Evolutionary conservation across 2,329 filamentous ascomycete species (phyloP).

Genomic region (Fusarium piperis): DNA sequence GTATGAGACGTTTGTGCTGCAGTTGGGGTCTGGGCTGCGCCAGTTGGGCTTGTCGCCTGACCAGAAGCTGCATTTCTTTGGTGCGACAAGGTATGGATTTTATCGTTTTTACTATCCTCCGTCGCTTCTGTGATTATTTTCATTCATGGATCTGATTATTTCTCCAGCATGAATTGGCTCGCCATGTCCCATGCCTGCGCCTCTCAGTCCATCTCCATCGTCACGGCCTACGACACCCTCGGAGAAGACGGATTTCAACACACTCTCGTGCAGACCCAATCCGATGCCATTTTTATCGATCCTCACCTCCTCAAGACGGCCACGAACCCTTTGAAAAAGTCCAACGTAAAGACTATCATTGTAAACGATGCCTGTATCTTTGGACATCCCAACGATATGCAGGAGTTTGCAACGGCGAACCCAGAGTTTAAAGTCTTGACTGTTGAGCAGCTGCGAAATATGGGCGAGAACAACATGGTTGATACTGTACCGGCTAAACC

Average conservation of each 20-base stretch:
- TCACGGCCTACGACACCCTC: conserved; percentile 93
- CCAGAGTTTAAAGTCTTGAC: conserved; percentile 62
- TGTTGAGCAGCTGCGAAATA: conserved; percentile 61
- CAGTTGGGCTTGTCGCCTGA: conserved; percentile 74
- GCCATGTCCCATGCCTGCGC: conserved; percentile 79
- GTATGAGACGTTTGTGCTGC: conserved; percentile 75
- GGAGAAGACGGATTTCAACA: conserved; percentile 85
- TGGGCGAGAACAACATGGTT: conserved; percentile 72
- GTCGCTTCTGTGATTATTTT: background rate
- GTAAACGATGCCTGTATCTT: conserved; percentile 69
- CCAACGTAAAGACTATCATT: conserved; percentile 66
- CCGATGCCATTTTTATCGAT: conserved; percentile 86
- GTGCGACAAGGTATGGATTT: conserved; percentile 72
- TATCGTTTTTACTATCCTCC: background rate
- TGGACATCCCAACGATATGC: conserved; percentile 59
- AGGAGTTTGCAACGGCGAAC: conserved; percentile 65
- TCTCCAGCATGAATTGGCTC: conserved; percentile 80
- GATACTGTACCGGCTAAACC: conserved; percentile 76
- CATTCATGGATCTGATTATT: background rate
- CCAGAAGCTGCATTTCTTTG: conserved; percentile 81
- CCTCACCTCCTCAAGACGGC: conserved; percentile 76
- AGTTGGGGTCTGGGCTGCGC: conserved; percentile 77
- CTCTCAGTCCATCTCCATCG: conserved; percentile 88
- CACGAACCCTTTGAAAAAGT: conserved; percentile 63
- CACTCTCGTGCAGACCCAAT: conserved; percentile 83